phyloP scores from a whole-genome alignment of 2,329 filamentous ascomycete species.

The Sporothrix dimorphospora region DNA sequence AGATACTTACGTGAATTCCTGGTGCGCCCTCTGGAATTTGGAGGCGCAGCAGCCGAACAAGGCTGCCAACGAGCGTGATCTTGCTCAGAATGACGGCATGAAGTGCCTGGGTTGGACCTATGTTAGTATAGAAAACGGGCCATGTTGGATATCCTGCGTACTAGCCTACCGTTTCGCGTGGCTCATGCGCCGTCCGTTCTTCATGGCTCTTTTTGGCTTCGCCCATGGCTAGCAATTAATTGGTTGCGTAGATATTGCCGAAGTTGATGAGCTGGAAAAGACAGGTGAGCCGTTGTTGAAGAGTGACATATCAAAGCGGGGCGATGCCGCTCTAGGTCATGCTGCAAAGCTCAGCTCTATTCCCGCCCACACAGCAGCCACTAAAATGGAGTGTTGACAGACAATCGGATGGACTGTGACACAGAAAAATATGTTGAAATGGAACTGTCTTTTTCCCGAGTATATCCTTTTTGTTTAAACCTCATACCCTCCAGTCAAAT shows the following conservation, averaged over 20 bases:
- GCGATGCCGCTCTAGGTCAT: slow-evolving; percentile 4
- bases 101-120: slow-evolving; percentile 48
- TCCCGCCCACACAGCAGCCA: background rate
- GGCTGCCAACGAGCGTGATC: slow-evolving; percentile 67
- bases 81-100: slow-evolving; percentile 63
- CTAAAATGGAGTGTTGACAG: background rate
- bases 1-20: slow-evolving; percentile 57
- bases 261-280: background rate
- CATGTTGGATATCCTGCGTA: too few species aligned
- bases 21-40: slow-evolving; percentile 53
- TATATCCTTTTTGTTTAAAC: too few species aligned
- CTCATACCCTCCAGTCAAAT: too few species aligned
- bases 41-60: slow-evolving; percentile 70
- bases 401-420: background rate
- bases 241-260: background rate
- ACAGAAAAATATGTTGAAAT: too few species aligned
- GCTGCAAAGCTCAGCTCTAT: background rate
- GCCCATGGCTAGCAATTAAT: background rate
- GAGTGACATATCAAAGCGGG: background rate
- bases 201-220: slow-evolving; percentile 56
- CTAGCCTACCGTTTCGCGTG: slow-evolving; percentile 63
- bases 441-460: too few species aligned
- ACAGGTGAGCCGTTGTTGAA: background rate
- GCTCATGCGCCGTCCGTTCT: slow-evolving; percentile 74
- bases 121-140: background rate